Percentiles rank a stretch among this genome's conserved stretches.
Conservation (phyloP, 306 rosid species). For the Fagus crenata region DNA sequence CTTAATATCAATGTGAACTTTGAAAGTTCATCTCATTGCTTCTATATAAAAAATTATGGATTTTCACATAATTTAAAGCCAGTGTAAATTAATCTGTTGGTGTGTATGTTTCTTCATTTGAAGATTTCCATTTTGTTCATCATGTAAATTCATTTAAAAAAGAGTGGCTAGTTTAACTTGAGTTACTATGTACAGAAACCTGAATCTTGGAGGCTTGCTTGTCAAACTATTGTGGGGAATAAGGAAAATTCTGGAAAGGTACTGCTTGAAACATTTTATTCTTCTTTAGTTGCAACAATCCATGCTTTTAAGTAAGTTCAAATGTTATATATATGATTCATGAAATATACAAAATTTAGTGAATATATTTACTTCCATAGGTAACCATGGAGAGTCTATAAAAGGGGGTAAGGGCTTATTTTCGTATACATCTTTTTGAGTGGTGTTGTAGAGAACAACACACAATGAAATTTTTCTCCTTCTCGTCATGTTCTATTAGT, state of each 20-base stretch:
- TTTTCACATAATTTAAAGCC: neutral
- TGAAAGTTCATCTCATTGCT: neutral
- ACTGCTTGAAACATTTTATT: conserved; percentile 29
- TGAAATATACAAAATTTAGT: neutral
- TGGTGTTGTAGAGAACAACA: too few relatives aligned
- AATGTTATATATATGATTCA: neutral
- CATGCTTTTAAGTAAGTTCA: neutral
- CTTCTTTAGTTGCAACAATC: conserved; percentile 2
- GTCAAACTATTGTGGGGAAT: conserved; percentile 96
- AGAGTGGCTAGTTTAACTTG: conserved; percentile 13
- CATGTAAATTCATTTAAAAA: neutral
- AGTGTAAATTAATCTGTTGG: neutral
- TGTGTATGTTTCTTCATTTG: too few relatives aligned
- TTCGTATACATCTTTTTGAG: too few relatives aligned
- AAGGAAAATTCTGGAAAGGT: conserved; percentile 92
- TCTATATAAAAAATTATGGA: neutral
- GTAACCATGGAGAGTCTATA: neutral
- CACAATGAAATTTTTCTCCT: too few relatives aligned
- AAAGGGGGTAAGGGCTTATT: too few relatives aligned
- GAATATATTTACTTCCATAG: neutral
- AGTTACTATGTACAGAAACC: conserved; percentile 61
- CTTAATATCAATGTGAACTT: neutral
- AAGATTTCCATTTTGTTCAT: neutral
- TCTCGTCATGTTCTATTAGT: too few relatives aligned
- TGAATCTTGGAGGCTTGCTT: conserved; percentile 93